Conservation (phyloP, 306 rosid genomes). For the Echinosophora koreensis region DNA sequence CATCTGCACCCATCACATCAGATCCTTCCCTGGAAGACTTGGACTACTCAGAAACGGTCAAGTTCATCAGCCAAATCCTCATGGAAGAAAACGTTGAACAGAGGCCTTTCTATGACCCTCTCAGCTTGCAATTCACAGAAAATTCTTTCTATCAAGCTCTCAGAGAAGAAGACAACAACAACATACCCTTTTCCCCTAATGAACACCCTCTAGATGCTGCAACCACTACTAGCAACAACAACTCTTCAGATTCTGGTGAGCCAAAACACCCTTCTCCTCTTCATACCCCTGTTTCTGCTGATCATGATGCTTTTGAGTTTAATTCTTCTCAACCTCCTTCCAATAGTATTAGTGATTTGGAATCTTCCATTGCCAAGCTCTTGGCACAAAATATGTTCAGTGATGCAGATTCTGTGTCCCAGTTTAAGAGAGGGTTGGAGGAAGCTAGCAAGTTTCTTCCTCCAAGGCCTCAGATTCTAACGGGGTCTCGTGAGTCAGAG, state of each 20-base stretch:
- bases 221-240: constrained; percentile 18
- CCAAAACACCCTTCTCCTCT: constrained; percentile 46
- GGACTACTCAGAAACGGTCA: constrained; percentile 55
- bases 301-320: constrained; percentile 47
- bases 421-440: constrained; percentile 75
- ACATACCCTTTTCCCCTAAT: constrained; percentile 50
- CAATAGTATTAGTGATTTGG: constrained; percentile 30
- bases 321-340: constrained; percentile 42
- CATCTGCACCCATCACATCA: not conserved
- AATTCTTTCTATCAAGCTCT: constrained; percentile 68
- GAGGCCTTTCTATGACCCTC: constrained; percentile 62
- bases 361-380: constrained; percentile 52
- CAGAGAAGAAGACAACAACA: not conserved
- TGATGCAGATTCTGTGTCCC: constrained; percentile 66
- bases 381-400: constrained; percentile 67
- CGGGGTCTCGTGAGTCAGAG: constrained; percentile 17
- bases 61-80: constrained; percentile 59
- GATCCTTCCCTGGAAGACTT: constrained; percentile 51
- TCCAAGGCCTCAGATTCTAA: not conserved
- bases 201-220: constrained; percentile 52
- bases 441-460: constrained; percentile 61
- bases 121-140: constrained; percentile 68
- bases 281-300: constrained; percentile 41
- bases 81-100: constrained; percentile 78
- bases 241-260: constrained; percentile 45